These are phyloP conservation scores for Dactylonectria macrodidyma DNA, from an alignment of 2,329 filamentous ascomycete species.

Conservation along the genomic window DNA sequence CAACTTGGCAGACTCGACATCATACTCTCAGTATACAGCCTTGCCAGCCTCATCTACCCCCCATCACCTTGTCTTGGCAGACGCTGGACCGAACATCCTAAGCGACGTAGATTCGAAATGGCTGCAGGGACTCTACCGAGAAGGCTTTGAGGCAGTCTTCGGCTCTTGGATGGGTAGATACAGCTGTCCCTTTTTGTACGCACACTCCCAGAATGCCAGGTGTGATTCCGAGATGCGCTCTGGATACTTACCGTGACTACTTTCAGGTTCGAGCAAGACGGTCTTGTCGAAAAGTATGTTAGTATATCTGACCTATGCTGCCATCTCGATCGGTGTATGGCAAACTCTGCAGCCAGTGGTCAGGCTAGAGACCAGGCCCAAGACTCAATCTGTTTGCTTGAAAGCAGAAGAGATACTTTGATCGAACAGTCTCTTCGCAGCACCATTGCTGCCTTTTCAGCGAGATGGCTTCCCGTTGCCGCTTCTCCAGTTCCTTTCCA, in stretches of 20 bases:
- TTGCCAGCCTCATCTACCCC: conserved; percentile 5
- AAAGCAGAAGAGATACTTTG: conserved; percentile 38
- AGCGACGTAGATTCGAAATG: conserved; percentile 38
- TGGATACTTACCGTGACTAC: conserved; percentile 10
- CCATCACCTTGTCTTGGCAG: conserved; percentile 14
- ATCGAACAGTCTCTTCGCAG: conserved; percentile 47
- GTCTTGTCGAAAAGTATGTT: conserved; percentile 48
- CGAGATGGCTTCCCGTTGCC: conserved; percentile 49
- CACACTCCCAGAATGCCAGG: background rate
- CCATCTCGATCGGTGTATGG: conserved; percentile 55
- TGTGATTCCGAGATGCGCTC: background rate
- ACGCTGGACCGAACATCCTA: conserved; percentile 16
- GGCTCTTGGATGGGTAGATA: conserved; percentile 60
- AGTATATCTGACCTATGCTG: conserved; percentile 49
- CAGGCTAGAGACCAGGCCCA: conserved; percentile 1
- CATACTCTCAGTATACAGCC: conserved; percentile 4
- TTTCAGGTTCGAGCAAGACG: conserved; percentile 44
- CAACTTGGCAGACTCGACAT: background rate
- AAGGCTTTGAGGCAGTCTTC: conserved; percentile 57
- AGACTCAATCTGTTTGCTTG: conserved; percentile 17
- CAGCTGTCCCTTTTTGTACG: conserved; percentile 59
- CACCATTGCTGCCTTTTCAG: conserved; percentile 49
- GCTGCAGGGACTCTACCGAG: conserved; percentile 51
- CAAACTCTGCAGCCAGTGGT: conserved; percentile 39
- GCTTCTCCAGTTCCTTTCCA: conserved; percentile 25